These are phyloP conservation scores for Zygoascus tannicola DNA, from an alignment of 805 yeast genomes.

Conservation along the genomic window DNA sequence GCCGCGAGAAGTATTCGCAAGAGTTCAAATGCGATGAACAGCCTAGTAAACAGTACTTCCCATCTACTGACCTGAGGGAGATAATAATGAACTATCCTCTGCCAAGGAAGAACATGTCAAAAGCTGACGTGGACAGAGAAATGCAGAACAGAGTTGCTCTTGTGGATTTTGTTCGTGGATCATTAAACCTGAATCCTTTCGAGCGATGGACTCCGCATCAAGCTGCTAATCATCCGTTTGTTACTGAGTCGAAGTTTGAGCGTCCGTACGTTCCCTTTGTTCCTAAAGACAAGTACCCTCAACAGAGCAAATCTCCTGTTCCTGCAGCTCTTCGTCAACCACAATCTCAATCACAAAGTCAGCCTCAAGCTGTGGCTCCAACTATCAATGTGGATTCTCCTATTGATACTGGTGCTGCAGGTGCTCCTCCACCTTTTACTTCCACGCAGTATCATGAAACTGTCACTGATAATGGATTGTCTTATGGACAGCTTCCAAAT, in stretches of 20 bases:
- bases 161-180: conserved; percentile 68
- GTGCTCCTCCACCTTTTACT: neutral
- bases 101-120: conserved; percentile 28
- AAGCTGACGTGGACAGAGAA: conserved; percentile 52
- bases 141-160: conserved; percentile 60
- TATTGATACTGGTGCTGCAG: neutral
- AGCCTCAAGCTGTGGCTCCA: neutral
- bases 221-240: conserved; percentile 84
- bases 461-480: too few species aligned
- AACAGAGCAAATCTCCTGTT: conserved; percentile 5
- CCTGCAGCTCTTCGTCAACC: conserved; percentile 5
- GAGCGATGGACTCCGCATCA: conserved; percentile 97
- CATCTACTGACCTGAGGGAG: conserved; percentile 53
- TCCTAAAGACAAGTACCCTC: conserved; percentile 6
- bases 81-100: conserved; percentile 65
- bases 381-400: conserved; percentile 6
- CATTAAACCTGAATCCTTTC: conserved; percentile 77
- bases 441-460: too few species aligned
- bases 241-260: conserved; percentile 49
- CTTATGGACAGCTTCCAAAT: neutral
- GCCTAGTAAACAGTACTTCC: conserved; percentile 79
- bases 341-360: neutral
- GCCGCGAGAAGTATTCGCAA: conserved; percentile 42
- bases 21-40: conserved; percentile 45
- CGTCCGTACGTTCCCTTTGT: conserved; percentile 31